Conservation (phyloP, 768 basidiomycete species). For the Boletus rubescentipes region DNA sequence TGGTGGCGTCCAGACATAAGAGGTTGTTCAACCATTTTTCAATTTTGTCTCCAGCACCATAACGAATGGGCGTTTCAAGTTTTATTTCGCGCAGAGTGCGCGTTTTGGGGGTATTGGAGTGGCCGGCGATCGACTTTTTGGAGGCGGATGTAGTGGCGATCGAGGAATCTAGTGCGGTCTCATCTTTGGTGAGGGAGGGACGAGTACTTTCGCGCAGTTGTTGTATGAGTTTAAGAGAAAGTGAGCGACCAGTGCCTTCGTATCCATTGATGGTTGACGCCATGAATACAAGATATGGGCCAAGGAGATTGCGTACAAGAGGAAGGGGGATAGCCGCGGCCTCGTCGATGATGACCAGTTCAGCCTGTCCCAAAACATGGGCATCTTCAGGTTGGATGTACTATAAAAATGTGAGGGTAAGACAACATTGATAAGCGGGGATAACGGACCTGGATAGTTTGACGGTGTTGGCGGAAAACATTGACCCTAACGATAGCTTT, state of each 20-base stretch:
- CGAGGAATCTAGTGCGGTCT: constrained; percentile 40
- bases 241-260: constrained; percentile 98
- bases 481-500: constrained; percentile 96
- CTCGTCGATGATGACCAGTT: constrained; percentile 96
- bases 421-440: not conserved
- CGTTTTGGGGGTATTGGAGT: constrained; percentile 56
- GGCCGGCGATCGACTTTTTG: constrained; percentile 50
- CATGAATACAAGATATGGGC: constrained; percentile 96
- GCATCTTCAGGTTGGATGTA: constrained; percentile 99
- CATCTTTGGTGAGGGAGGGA: constrained; percentile 70
- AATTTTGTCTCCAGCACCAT: constrained; percentile 79
- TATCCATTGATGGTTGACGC: constrained; percentile 99
- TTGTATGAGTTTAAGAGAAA: constrained; percentile 96
- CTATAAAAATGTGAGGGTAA: constrained; percentile 40
- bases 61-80: constrained; percentile 93
- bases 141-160: constrained; percentile 37
- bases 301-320: constrained; percentile 91
- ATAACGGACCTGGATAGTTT: constrained; percentile 87
- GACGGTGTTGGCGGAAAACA: constrained; percentile 87
- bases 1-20: constrained; percentile 87
- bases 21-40: constrained; percentile 93
- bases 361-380: constrained; percentile 96
- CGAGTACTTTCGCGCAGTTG: constrained; percentile 91
- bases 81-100: constrained; percentile 90
- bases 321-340: constrained; percentile 98